Percentiles rank a stretch among this genome's conserved stretches.
Evolutionary conservation across 192 early-diverging fungal genomes (phyloP).

Genomic region (Backusella psychrophila): DNA sequence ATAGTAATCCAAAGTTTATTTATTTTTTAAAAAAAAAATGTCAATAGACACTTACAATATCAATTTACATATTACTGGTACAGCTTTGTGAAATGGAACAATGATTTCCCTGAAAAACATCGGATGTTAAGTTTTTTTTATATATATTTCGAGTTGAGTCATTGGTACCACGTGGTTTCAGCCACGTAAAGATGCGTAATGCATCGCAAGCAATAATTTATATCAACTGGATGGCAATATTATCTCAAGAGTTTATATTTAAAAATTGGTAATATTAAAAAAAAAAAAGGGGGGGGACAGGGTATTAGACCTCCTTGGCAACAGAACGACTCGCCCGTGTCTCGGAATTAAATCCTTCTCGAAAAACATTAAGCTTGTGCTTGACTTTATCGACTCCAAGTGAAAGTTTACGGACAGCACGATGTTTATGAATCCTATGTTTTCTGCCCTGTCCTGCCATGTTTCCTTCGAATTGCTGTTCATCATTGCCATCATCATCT

Average conservation of each 20-base stretch:
- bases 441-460: background rate
- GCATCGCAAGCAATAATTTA: background rate
- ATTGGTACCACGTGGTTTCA: background rate
- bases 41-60: background rate
- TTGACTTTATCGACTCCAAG: conserved; percentile 12
- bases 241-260: background rate
- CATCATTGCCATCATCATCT: background rate
- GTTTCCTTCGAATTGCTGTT: background rate
- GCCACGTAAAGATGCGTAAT: background rate
- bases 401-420: conserved; percentile 17
- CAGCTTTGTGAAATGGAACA: background rate
- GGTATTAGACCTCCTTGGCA: conserved; percentile 10
- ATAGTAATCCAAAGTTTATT: background rate
- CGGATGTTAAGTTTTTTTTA: background rate
- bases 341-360: conserved; percentile 26
- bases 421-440: conserved; percentile 13
- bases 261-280: background rate
- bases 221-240: background rate
- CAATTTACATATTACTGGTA: no score
- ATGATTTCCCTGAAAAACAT: background rate
- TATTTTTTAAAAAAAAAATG: background rate
- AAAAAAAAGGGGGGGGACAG: background rate
- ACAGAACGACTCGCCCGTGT: conserved; percentile 18
- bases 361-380: conserved; percentile 17
- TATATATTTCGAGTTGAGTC: background rate